These are phyloP conservation scores for Entrophospora sp. DNA, from an alignment of 192 early-diverging fungal genomes.

Conservation along the genomic window DNA sequence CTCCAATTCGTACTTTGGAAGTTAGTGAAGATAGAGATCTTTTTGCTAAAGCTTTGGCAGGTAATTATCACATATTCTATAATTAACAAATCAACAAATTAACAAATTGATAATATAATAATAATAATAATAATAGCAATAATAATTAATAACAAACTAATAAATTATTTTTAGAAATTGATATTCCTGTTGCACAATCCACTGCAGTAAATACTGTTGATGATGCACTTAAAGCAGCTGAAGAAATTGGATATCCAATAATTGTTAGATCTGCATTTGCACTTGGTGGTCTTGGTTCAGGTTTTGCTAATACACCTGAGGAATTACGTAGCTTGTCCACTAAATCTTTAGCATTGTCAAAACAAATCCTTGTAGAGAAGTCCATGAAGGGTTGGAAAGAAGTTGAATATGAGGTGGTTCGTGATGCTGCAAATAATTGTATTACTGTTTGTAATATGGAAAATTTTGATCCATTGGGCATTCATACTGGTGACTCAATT, in stretches of 20 bases:
- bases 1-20: conserved; percentile 90
- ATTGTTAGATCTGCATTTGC: conserved; percentile 96
- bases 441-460: conserved; percentile 99
- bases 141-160: background rate
- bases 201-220: conserved; percentile 70
- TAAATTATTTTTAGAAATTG: conserved; percentile 54
- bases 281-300: conserved; percentile 94
- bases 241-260: conserved; percentile 87
- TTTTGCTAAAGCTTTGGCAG: conserved; percentile 69
- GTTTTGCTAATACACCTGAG: conserved; percentile 86
- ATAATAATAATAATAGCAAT: background rate
- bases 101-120: no score
- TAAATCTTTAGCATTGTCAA: conserved; percentile 85
- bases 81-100: no score
- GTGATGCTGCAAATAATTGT: conserved; percentile 92
- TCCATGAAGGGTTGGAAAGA: conserved; percentile 99
- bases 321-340: conserved; percentile 72
- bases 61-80: no score
- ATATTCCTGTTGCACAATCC: conserved; percentile 87
- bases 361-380: conserved; percentile 90
- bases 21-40: conserved; percentile 95
- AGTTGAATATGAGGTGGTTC: conserved; percentile 97
- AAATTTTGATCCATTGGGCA: conserved; percentile 99
- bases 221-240: conserved; percentile 81
- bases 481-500: conserved; percentile 99